phyloP scores from a whole-genome alignment of 2,329 filamentous ascomycete genomes.

The Colletotrichum gloeosporioides region DNA sequence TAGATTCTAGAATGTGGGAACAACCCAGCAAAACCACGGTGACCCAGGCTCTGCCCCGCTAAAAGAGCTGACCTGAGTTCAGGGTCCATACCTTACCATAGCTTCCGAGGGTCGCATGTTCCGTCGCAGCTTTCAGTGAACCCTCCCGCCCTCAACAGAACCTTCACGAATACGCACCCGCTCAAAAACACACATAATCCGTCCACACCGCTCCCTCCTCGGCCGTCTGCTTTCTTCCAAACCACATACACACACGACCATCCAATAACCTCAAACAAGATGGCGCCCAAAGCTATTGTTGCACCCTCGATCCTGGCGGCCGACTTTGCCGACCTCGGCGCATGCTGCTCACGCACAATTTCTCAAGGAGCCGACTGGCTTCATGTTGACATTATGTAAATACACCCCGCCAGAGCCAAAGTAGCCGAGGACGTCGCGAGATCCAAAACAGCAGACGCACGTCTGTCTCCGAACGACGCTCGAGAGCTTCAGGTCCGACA shows the following conservation, averaged over 20 bases:
- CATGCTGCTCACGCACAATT: constrained; percentile 87
- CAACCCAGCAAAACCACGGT: background rate
- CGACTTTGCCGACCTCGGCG: constrained; percentile 89
- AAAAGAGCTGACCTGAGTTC: constrained; percentile 17
- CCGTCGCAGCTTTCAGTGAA: constrained; percentile 4
- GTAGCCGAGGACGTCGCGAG: background rate
- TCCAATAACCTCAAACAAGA: constrained; percentile 40
- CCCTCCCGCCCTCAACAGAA: constrained; percentile 12
- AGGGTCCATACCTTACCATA: constrained; percentile 23
- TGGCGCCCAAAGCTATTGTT: constrained; percentile 93
- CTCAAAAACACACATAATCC: background rate
- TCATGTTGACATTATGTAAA: constrained; percentile 87
- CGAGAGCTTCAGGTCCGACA: background rate
- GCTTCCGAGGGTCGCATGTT: constrained; percentile 20
- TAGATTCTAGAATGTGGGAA: constrained; percentile 20
- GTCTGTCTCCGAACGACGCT: background rate
- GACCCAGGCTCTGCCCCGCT: constrained; percentile 2
- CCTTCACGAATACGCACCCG: constrained; percentile 2
- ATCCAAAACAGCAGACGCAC: background rate
- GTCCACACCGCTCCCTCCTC: background rate
- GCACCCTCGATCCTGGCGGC: constrained; percentile 98
- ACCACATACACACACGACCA: background rate
- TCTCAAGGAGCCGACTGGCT: constrained; percentile 88
- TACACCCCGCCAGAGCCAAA: background rate
- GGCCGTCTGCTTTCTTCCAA: background rate